Percentiles rank a stretch among this genome's conserved stretches.
Evolutionary conservation across 495 filamentous ascomycete species (phyloP).

Genomic region (Penicillium silybi): DNA sequence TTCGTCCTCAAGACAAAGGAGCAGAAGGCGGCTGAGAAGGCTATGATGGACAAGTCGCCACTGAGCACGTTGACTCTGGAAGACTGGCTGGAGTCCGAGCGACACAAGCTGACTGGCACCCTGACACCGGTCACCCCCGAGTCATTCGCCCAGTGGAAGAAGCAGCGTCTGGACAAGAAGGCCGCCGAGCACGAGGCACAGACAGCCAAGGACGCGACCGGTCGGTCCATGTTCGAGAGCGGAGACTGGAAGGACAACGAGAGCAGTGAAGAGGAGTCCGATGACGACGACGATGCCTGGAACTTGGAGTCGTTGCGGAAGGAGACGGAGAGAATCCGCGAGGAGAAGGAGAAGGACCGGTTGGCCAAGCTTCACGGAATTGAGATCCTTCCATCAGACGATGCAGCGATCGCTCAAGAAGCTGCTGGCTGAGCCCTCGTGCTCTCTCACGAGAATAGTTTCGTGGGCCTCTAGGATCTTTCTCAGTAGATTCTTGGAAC

Average conservation of each 20-base stretch:
- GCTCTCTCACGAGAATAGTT: conserved; percentile 20
- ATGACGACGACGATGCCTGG: conserved; percentile 56
- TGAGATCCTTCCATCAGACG: conserved; percentile 19
- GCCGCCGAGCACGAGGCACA: conserved; percentile 84
- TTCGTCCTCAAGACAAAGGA: conserved; percentile 98
- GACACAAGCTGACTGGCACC: conserved; percentile 85
- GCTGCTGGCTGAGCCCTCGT: conserved; percentile 29
- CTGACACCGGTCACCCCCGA: conserved; percentile 92
- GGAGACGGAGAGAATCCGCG: conserved; percentile 62
- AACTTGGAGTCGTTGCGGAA: conserved; percentile 72
- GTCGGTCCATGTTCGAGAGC: conserved; percentile 90
- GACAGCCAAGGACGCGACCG: conserved; percentile 90
- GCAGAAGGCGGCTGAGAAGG: conserved; percentile 93
- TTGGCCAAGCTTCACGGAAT: conserved; percentile 26
- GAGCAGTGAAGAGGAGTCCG: conserved; percentile 56
- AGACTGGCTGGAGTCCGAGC: conserved; percentile 93
- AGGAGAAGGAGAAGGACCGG: conserved; percentile 43
- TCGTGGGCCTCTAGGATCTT: conserved; percentile 32
- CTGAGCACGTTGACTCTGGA: conserved; percentile 92
- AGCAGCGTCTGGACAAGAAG: conserved; percentile 90
- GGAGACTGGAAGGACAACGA: conserved; percentile 81
- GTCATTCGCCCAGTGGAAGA: conserved; percentile 93
- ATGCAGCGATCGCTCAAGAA: conserved; percentile 23
- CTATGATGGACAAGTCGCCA: conserved; percentile 93
- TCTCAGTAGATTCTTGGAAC: conserved; percentile 19